Percentiles rank a stretch among this genome's conserved stretches.
These are phyloP conservation scores for Blastobotrys robertii DNA, from an alignment of 805 yeast genomes.

Conservation along the genomic window DNA sequence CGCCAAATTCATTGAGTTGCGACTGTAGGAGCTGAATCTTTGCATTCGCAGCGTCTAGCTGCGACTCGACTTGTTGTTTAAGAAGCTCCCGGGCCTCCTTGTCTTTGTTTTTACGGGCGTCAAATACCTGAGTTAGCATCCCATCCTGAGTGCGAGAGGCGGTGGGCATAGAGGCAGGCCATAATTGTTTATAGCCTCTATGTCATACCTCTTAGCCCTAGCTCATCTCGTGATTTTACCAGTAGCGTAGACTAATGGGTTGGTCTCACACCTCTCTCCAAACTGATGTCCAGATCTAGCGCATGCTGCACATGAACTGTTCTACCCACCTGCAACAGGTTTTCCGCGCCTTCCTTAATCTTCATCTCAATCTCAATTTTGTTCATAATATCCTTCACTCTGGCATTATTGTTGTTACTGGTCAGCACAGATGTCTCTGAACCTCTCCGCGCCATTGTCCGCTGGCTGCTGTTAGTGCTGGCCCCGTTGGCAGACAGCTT, in stretches of 20 bases:
- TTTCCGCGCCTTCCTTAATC: conserved; percentile 30
- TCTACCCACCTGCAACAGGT: conserved; percentile 25
- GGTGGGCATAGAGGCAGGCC: background rate
- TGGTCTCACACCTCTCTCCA: too few relatives aligned
- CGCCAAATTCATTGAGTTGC: conserved; percentile 15
- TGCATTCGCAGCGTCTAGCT: conserved; percentile 24
- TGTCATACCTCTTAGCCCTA: too few relatives aligned
- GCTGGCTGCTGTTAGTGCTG: too few relatives aligned
- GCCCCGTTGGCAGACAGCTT: too few relatives aligned
- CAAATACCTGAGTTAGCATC: conserved; percentile 11
- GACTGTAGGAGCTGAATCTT: conserved; percentile 17
- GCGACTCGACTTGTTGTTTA: conserved; percentile 19
- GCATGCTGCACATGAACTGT: conserved; percentile 5
- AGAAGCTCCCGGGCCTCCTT: conserved; percentile 14
- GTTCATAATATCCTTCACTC: conserved; percentile 20
- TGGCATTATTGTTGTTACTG: conserved; percentile 6
- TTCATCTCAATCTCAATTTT: conserved; percentile 28
- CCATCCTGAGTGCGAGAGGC: too few relatives aligned
- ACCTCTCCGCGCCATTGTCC: conserved; percentile 4
- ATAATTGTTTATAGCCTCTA: background rate
- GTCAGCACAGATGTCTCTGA: conserved; percentile 3
- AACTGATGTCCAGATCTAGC: background rate
- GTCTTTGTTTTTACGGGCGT: conserved; percentile 10
- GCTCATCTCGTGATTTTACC: too few relatives aligned
- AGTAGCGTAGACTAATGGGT: too few relatives aligned